Percentiles rank a stretch among this genome's conserved stretches.
Conservation (phyloP, 192 early-diverging fungal species). For the Linnemannia elongata region DNA sequence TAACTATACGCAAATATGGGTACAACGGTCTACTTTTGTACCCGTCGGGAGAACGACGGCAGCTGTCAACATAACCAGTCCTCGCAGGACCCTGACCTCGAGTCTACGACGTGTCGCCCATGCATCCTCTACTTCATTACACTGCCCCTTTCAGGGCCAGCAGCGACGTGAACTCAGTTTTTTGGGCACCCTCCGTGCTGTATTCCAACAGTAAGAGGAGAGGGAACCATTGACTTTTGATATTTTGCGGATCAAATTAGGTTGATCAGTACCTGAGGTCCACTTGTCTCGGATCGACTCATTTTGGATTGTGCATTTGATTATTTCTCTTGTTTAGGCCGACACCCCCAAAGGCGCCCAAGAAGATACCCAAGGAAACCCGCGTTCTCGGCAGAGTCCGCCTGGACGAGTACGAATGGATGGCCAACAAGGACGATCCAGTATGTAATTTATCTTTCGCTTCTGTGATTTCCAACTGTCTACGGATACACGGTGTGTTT, state of each 20-base stretch:
- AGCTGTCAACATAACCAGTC: not conserved
- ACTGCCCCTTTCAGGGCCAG: constrained; percentile 25
- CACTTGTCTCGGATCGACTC: not conserved
- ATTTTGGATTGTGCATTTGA: constrained; percentile 7
- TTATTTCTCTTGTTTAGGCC: constrained; percentile 10
- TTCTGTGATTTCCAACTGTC: not conserved
- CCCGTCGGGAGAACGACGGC: not conserved
- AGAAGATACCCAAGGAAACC: constrained; percentile 54
- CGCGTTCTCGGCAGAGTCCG: constrained; percentile 56
- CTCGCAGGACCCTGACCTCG: constrained; percentile 9
- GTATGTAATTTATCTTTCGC: constrained; percentile 38
- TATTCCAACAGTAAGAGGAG: constrained; percentile 44
- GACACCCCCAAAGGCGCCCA: constrained; percentile 54
- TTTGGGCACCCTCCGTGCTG: constrained; percentile 40
- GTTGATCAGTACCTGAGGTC: not conserved
- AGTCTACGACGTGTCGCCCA: constrained; percentile 25
- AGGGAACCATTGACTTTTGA: not conserved
- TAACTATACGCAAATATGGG: not conserved
- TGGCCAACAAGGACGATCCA: constrained; percentile 62
- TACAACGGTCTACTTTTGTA: not conserved
- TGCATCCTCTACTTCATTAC: not conserved
- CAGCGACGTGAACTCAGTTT: constrained; percentile 47
- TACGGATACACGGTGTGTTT: not conserved
- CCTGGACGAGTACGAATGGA: constrained; percentile 66
- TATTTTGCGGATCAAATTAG: constrained; percentile 9